Conservation (phyloP, 495 filamentous ascomycete genomes). For the Lasiosphaeriaceae sp. region DNA sequence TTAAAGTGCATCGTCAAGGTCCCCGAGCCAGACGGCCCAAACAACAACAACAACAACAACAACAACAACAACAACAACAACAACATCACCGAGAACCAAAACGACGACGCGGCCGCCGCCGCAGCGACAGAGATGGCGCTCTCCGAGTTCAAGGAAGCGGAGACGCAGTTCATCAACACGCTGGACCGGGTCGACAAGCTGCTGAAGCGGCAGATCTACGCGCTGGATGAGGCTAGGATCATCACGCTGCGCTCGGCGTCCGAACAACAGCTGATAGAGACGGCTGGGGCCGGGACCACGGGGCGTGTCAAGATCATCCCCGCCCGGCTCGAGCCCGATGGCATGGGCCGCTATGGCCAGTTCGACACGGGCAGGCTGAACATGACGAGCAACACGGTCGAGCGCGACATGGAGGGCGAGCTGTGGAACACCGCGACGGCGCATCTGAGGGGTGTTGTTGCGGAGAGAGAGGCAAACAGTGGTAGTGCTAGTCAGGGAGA, state of each 20-base stretch:
- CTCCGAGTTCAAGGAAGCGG: constrained; percentile 55
- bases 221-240: constrained; percentile 72
- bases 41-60: not conserved
- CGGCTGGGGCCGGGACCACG: not conserved
- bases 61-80: constrained; percentile 4
- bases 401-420: constrained; percentile 74
- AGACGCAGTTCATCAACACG: constrained; percentile 60
- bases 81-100: not conserved
- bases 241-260: constrained; percentile 43
- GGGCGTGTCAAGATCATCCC: constrained; percentile 9
- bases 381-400: constrained; percentile 70
- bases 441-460: constrained; percentile 20
- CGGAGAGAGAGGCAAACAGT: not conserved
- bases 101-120: constrained; percentile 38
- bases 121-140: constrained; percentile 29
- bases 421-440: constrained; percentile 60
- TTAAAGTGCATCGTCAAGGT: constrained; percentile 63
- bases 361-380: constrained; percentile 85
- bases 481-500: no score
- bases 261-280: not conserved
- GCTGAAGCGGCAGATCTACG: constrained; percentile 73
- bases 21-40: constrained; percentile 30
- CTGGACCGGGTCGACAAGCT: constrained; percentile 66
- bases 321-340: constrained; percentile 38
- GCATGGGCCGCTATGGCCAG: constrained; percentile 54